Evolutionary conservation across 129 eudicot genomes (phyloP).

Genomic region (Centaurea solstitialis): DNA sequence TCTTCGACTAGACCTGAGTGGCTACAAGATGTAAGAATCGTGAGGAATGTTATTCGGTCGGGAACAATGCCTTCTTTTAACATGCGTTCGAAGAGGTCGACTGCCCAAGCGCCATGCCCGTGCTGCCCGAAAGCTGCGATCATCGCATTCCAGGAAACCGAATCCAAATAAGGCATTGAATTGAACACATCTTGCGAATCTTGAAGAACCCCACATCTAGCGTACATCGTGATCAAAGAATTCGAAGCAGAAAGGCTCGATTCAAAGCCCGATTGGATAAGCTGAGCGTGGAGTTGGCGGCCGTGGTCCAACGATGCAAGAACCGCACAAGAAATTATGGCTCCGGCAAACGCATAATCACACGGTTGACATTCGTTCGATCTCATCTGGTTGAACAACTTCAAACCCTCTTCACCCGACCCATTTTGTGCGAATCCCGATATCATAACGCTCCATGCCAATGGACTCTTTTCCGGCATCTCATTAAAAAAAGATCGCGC

Average conservation of each 20-base stretch:
- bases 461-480: slow-evolving; percentile 50
- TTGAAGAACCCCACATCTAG: slow-evolving; percentile 65
- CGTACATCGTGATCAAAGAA: slow-evolving; percentile 75
- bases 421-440: slow-evolving; percentile 71
- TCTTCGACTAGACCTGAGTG: slow-evolving; percentile 68
- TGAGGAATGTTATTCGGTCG: slow-evolving; percentile 66
- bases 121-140: slow-evolving; percentile 75
- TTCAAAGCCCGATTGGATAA: slow-evolving; percentile 55
- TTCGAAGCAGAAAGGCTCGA: slow-evolving; percentile 74
- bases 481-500: slow-evolving; percentile 49
- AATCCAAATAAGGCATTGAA: slow-evolving; percentile 67
- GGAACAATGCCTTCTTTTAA: slow-evolving; percentile 52
- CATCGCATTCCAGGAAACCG: slow-evolving; percentile 90
- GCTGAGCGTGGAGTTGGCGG: slow-evolving; percentile 70
- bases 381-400: slow-evolving; percentile 59
- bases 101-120: slow-evolving; percentile 59
- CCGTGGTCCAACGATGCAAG: slow-evolving; percentile 75
- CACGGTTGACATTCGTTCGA: slow-evolving; percentile 53
- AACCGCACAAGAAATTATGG: slow-evolving; percentile 60
- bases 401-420: slow-evolving; percentile 60
- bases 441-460: slow-evolving; percentile 78
- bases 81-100: slow-evolving; percentile 55
- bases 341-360: slow-evolving; percentile 73
- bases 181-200: slow-evolving; percentile 39
- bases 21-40: slow-evolving; percentile 71